phyloP scores from a whole-genome alignment of 495 filamentous ascomycete species.

The Hyaloscypha finlandica region DNA sequence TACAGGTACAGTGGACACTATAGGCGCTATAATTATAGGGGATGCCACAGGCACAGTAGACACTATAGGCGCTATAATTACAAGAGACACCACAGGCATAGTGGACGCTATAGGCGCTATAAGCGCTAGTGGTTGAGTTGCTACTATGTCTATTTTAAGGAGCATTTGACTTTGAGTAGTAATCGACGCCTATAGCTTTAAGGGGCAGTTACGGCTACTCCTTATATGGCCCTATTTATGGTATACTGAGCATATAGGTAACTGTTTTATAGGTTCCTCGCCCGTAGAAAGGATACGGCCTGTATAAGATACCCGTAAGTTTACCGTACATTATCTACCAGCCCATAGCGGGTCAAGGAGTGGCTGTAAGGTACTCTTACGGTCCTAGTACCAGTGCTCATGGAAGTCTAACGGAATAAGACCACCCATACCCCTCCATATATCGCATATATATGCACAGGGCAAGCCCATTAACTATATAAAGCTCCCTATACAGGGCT shows the following conservation, averaged over 20 bases:
- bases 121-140: slow-evolving; percentile 3
- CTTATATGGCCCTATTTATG: background rate
- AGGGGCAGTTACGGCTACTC: background rate
- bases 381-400: slow-evolving; percentile 3
- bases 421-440: background rate
- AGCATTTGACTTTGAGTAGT: slow-evolving; percentile 4
- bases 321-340: background rate
- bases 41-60: background rate
- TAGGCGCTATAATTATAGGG: background rate
- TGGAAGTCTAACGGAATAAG: background rate
- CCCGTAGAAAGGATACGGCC: background rate
- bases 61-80: slow-evolving; percentile 10
- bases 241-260: background rate
- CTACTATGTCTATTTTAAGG: background rate
- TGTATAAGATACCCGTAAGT: background rate
- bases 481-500: slow-evolving; percentile 2
- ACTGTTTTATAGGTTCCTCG: background rate
- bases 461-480: background rate
- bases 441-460: slow-evolving; percentile 2
- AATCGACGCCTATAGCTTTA: slow-evolving; percentile 1
- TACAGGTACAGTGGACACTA: background rate
- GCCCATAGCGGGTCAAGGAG: slow-evolving; percentile 2
- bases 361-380: slow-evolving; percentile 5
- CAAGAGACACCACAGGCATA: too few relatives aligned
- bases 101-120: slow-evolving; percentile 17